These are phyloP conservation scores for Ceratobasidium theobromae DNA, from an alignment of 1,284 basidiomycete species.

Conservation along the genomic window DNA sequence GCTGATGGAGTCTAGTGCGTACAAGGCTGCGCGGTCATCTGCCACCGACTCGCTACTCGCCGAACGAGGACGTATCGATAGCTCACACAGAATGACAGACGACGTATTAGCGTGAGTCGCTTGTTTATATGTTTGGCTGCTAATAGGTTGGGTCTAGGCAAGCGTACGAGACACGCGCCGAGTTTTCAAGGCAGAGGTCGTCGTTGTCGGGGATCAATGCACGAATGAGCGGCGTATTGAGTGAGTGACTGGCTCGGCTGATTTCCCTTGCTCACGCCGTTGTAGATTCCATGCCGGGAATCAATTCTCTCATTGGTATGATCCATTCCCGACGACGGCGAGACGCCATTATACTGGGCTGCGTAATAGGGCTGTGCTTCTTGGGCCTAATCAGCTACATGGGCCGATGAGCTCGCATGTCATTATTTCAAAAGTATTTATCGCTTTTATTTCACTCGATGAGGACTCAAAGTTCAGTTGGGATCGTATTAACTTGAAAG, in stretches of 20 bases:
- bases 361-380: slow-evolving; percentile 81
- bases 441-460: neutral
- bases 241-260: slow-evolving; percentile 51
- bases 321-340: slow-evolving; percentile 87
- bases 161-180: slow-evolving; percentile 95
- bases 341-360: slow-evolving; percentile 88
- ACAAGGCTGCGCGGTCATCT: slow-evolving; percentile 70
- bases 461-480: no score
- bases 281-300: slow-evolving; percentile 84
- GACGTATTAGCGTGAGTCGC: slow-evolving; percentile 77
- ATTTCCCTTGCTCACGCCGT: neutral
- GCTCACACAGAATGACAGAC: slow-evolving; percentile 92
- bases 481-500: neutral
- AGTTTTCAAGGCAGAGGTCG: slow-evolving; percentile 83
- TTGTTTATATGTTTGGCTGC: neutral
- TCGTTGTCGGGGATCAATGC: slow-evolving; percentile 76
- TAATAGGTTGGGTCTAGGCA: slow-evolving; percentile 58
- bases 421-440: neutral
- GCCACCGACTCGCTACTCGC: slow-evolving; percentile 84
- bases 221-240: slow-evolving; percentile 80
- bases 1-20: slow-evolving; percentile 62
- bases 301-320: slow-evolving; percentile 89
- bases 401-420: slow-evolving; percentile 47
- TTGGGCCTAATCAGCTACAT: slow-evolving; percentile 80
- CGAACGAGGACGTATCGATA: slow-evolving; percentile 88